Evolutionary conservation across 768 basidiomycete species (phyloP), one percentile per base, ranked within the genome.

Genomic region (Termitomyces sp.): DNA sequence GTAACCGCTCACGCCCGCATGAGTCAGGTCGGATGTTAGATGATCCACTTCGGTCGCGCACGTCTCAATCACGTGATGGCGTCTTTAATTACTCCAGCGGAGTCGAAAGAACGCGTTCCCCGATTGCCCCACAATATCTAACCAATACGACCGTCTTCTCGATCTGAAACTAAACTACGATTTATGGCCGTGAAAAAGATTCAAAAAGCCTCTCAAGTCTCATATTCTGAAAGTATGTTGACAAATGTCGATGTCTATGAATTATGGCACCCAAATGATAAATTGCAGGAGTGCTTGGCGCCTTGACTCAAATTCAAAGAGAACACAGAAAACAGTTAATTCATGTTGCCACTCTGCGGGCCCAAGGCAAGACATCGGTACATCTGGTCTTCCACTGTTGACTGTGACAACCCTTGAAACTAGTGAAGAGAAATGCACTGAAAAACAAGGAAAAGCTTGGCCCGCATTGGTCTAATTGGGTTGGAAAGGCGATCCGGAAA

Each of bases 381-480:
- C 13, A 14, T 20, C 48, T n/a, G 14, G 35, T 28, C 13, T 26
- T 12, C 44, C 38, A 26, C 36, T 40, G 26, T 47, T 53, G 38
- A 53, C 4, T 16, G 33, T 26, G 16, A 14, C 13, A 28, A 16
- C 23, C 56, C 20, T 50, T 44, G 1, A 13, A 48, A 26, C 23
- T 51, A 82, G 82, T 82, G 23, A 77, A 74, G 60, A 82, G 76
- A 65, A 77, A 69, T 52, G 81, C 81, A 12, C 64, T 74, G 48
- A 71, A 69, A 32, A 74, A 72, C 47, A 72, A 77, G 57, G 80
- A 80, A 50, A 77, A 72, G 50, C 71, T 82, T 10, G 81, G 81
- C 4, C 78, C 79, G 6, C 72, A 77, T 38, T 82, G 81, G 82
- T 68, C 74, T 14, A 75, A 67, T 32, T 82, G 79, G 78, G 77